phyloP scores from a whole-genome alignment of 345 rosid species.

The Citropsis articulata region DNA sequence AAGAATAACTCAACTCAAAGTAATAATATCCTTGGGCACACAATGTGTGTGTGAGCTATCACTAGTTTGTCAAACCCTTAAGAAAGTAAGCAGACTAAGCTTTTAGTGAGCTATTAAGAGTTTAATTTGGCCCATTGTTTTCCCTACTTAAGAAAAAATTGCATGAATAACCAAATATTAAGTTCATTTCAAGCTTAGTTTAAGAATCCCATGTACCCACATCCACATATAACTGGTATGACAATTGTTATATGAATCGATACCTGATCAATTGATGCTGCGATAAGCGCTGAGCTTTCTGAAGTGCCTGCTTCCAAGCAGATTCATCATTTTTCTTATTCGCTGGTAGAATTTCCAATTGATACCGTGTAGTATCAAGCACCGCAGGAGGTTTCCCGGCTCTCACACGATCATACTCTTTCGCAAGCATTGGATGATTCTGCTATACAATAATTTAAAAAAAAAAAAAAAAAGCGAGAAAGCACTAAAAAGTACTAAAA shows the following conservation, averaged over 20 bases:
- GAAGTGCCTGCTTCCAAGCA: constrained; percentile 87
- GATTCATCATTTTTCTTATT: constrained; percentile 74
- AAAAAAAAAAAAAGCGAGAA: background rate
- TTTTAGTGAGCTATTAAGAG: background rate
- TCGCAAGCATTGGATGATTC: constrained; percentile 81
- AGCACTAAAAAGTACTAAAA: background rate
- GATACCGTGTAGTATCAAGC: constrained; percentile 74
- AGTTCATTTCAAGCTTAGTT: background rate
- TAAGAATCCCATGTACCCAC: background rate
- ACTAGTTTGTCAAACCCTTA: background rate
- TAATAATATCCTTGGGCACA: background rate
- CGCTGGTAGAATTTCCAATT: constrained; percentile 57
- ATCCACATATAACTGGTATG: background rate
- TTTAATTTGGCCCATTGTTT: background rate
- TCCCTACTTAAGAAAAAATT: background rate
- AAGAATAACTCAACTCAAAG: background rate
- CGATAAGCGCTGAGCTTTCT: constrained; percentile 69
- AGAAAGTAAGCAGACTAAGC: background rate
- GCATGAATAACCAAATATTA: background rate
- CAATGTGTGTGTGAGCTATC: background rate
- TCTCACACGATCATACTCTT: constrained; percentile 89
- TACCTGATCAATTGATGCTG: constrained; percentile 84
- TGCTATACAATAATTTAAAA: constrained; percentile 26
- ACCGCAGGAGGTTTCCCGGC: constrained; percentile 86
- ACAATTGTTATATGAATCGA: background rate